Evolutionary conservation across 345 rosid genomes (phyloP), one percentile per base, ranked within the genome.

Genomic region (Fremontodendron californicum): DNA sequence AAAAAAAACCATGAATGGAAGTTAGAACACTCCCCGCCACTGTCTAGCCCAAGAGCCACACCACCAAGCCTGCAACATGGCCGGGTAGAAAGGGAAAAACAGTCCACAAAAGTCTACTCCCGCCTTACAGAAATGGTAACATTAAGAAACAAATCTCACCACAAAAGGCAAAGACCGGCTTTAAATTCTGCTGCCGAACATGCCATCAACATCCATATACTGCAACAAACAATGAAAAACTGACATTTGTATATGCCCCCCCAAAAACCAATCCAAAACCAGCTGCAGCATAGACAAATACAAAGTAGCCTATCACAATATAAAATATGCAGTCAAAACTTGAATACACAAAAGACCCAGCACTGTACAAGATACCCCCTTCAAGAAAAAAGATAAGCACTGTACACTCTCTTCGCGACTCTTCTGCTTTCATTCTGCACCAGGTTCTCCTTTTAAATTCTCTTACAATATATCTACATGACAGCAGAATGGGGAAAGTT

Each of bases 391-490:
- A n/a, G 5, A 3, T 57, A 25, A 27, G 16, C 33, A 42, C 72
- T 42, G 72, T 67, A 67, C 72, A 67, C 52, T 67, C 39, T 5
- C 52, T 4, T 5, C 8, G 4, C 0, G 0, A 42, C 15, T 67
- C 51, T 23, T 67, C 72, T 61, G 37, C 71, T 19, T 39, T 1
- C 71, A 39, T 37, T 37, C 70, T 39, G 70, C 48, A n/a, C 48
- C 27, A 7, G 4, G 2, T 25, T 58, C 31, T 65, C 45, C 71
- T 66, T 67, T 42, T 42, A 65, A 5, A 25, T 55, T 55, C n/a
- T 45, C 66, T 62, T 48, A n/a, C 64, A 8, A 31, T 80, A 80
- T 76, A 78, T 35, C 76, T n/a, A 80, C 78, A 73, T 40, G 75
- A 60, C n/a, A 43, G 54, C 49, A 29, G 64, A 45, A 78, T 4